Evolutionary conservation across 2,329 filamentous ascomycete species (phyloP).

Genomic region (Tricladium varicosporioides): DNA sequence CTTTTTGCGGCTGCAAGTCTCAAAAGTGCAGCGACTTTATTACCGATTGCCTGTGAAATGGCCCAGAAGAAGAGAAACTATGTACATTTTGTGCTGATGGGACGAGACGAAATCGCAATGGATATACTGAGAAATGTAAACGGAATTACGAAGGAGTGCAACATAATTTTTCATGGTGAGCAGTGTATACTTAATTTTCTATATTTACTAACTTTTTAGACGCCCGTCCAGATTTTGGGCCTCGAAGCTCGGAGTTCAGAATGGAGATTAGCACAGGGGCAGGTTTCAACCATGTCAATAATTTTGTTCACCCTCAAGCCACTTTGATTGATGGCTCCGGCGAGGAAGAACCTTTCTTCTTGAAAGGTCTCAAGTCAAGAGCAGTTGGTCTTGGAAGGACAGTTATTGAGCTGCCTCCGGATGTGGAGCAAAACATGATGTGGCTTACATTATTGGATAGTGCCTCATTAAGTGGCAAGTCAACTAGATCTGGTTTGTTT

Average conservation of each 20-base stretch:
- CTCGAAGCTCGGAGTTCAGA: conserved; percentile 66
- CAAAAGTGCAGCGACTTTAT: conserved; percentile 66
- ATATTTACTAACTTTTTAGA: conserved; percentile 46
- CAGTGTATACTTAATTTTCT: conserved; percentile 1
- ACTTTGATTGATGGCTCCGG: conserved; percentile 60
- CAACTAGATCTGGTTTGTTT: not conserved
- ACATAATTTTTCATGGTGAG: conserved; percentile 56
- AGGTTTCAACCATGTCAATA: conserved; percentile 70
- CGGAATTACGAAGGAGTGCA: conserved; percentile 70
- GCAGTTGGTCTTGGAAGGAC: conserved; percentile 52
- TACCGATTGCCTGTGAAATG: conserved; percentile 90
- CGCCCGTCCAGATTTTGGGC: conserved; percentile 72
- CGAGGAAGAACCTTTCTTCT: conserved; percentile 68
- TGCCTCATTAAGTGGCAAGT: conserved; percentile 61
- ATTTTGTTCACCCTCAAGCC: conserved; percentile 74
- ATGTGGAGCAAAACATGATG: conserved; percentile 59
- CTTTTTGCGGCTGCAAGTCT: conserved; percentile 77
- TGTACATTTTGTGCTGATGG: conserved; percentile 81
- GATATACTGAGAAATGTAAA: conserved; percentile 73
- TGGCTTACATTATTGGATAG: conserved; percentile 82
- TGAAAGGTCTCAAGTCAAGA: conserved; percentile 56
- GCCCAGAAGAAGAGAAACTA: conserved; percentile 62
- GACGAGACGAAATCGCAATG: conserved; percentile 67
- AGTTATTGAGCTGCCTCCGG: conserved; percentile 71
- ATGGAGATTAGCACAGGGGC: conserved; percentile 63